phyloP scores from a whole-genome alignment of 768 basidiomycete species.

The Cyclocybe aegerita region DNA sequence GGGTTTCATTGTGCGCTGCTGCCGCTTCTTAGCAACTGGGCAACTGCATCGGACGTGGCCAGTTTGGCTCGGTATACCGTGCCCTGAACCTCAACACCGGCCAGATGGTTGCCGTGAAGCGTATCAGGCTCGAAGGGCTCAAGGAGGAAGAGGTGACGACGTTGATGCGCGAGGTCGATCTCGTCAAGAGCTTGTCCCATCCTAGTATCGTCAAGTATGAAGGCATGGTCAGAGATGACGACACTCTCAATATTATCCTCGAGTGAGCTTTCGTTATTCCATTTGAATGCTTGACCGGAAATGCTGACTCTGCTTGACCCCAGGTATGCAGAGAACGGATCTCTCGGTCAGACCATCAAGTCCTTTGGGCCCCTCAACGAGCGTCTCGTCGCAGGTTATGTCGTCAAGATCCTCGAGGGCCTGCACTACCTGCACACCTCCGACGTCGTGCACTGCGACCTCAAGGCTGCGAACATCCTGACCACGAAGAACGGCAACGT shows the following conservation, averaged over 20 bases:
- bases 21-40: conserved; percentile 78
- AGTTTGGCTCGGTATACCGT: conserved; percentile 95
- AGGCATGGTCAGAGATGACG: conserved; percentile 88
- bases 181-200: conserved; percentile 88
- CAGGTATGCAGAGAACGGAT: conserved; percentile 96
- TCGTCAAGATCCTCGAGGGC: conserved; percentile 95
- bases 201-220: conserved; percentile 98
- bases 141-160: conserved; percentile 89
- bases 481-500: conserved; percentile 97
- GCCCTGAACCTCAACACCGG: conserved; percentile 93
- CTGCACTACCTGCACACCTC: conserved; percentile 88
- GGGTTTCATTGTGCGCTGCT: conserved; percentile 8
- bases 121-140: conserved; percentile 86
- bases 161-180: conserved; percentile 92
- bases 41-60: conserved; percentile 94
- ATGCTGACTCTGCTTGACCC: conserved; percentile 5
- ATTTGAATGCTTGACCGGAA: conserved; percentile 8
- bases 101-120: conserved; percentile 99
- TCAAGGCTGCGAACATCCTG: conserved; percentile 99
- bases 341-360: conserved; percentile 88
- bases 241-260: conserved; percentile 88
- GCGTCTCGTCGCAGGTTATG: conserved; percentile 86
- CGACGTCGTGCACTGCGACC: conserved; percentile 94
- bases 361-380: conserved; percentile 95
- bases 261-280: conserved; percentile 60